phyloP scores from a whole-genome alignment of 768 basidiomycete species.

The Pholiota conissans region DNA sequence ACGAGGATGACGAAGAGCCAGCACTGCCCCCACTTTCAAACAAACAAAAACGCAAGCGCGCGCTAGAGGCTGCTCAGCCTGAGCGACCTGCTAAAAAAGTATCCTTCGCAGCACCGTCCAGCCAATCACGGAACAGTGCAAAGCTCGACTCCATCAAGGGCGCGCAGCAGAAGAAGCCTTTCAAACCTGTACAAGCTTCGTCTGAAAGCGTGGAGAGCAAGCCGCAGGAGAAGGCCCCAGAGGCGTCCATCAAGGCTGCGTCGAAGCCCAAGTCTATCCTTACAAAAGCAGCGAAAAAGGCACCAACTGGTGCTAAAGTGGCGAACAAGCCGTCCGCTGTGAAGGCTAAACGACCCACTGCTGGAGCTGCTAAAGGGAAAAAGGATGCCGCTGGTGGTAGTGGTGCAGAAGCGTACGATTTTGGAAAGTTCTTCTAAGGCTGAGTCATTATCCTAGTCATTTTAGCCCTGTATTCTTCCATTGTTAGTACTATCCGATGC shows the following conservation, averaged over 20 bases:
- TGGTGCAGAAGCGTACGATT: slow-evolving; percentile 52
- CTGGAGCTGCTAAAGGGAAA: slow-evolving; percentile 4
- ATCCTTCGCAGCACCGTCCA: slow-evolving; percentile 40
- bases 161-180: slow-evolving; percentile 16
- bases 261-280: slow-evolving; percentile 10
- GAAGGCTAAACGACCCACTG: slow-evolving; percentile 19
- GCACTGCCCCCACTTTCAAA: slow-evolving; percentile 28
- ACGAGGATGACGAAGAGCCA: slow-evolving; percentile 40
- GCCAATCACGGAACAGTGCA: not conserved
- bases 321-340: slow-evolving; percentile 35
- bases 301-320: slow-evolving; percentile 24
- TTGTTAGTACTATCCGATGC: not conserved
- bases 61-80: slow-evolving; percentile 21
- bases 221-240: slow-evolving; percentile 7
- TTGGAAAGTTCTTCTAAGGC: slow-evolving; percentile 53
- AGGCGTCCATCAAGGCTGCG: slow-evolving; percentile 3
- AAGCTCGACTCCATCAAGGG: slow-evolving; percentile 16
- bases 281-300: slow-evolving; percentile 3
- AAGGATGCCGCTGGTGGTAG: slow-evolving; percentile 11
- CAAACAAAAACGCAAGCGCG: slow-evolving; percentile 50
- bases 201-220: not conserved
- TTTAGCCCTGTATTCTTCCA: not conserved
- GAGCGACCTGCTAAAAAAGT: slow-evolving; percentile 51
- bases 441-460: slow-evolving; percentile 3
- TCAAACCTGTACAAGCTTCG: slow-evolving; percentile 23